A percentile compares a stretch with the other conserved stretches of the same genome.
Evolutionary conservation across 805 yeast species (phyloP).

Genomic region (Clavispora fructus): DNA sequence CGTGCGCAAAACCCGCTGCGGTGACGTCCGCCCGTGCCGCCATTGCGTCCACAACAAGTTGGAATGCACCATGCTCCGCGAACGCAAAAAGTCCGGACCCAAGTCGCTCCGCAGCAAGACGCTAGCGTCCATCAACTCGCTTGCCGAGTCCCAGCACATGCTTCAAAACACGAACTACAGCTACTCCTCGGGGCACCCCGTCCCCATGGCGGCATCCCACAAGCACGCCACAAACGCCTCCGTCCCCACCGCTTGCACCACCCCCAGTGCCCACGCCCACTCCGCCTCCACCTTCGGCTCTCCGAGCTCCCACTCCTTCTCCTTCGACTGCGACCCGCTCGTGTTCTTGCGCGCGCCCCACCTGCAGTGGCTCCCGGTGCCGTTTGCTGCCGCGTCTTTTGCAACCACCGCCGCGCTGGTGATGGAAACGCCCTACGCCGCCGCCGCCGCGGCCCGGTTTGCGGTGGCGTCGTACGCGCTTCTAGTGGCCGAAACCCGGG

Average conservation of each 20-base stretch:
- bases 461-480: constrained; percentile 7
- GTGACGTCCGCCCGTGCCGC: constrained; percentile 31
- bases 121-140: constrained; percentile 23
- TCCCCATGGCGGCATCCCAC: too few species aligned
- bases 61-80: constrained; percentile 32
- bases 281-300: not conserved
- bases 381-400: not conserved
- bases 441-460: not conserved
- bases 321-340: constrained; percentile 1
- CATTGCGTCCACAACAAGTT: constrained; percentile 34
- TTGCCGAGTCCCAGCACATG: constrained; percentile 4
- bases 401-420: not conserved
- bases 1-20: constrained; percentile 36
- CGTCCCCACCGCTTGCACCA: too few species aligned
- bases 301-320: too few species aligned
- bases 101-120: constrained; percentile 32
- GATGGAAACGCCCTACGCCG: not conserved
- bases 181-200: not conserved
- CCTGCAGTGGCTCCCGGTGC: not conserved
- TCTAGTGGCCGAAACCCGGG: constrained; percentile 2
- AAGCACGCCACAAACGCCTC: too few species aligned
- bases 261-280: not conserved
- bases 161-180: not conserved
- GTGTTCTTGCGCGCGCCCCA: constrained; percentile 2
- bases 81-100: constrained; percentile 39